These are phyloP conservation scores for Aureobasidium lini DNA, from an alignment of 2,329 filamentous ascomycete species.

Conservation along the genomic window DNA sequence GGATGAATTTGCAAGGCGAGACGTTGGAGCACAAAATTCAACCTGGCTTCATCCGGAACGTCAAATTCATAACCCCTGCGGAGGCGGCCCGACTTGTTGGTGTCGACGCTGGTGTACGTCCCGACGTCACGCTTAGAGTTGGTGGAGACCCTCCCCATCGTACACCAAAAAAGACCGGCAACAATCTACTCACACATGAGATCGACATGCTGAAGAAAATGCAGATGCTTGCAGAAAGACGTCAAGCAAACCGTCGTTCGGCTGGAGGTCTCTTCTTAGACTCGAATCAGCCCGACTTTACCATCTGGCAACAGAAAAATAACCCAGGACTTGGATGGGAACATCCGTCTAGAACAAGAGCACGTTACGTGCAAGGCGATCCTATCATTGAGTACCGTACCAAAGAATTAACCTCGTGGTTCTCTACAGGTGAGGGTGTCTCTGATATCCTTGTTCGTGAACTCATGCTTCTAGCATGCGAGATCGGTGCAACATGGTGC, in stretches of 20 bases:
- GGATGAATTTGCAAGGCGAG: slow-evolving; percentile 44
- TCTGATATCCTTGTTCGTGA: slow-evolving; percentile 33
- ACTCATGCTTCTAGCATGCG: slow-evolving; percentile 50
- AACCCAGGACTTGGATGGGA: slow-evolving; percentile 32
- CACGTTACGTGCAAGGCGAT: slow-evolving; percentile 35
- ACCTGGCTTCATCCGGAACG: slow-evolving; percentile 48
- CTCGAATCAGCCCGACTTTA: slow-evolving; percentile 23
- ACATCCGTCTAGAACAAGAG: slow-evolving; percentile 31
- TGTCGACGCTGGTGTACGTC: slow-evolving; percentile 12
- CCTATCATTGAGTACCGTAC: slow-evolving; percentile 35
- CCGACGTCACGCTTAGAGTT: slow-evolving; percentile 24
- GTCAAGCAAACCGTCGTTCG: slow-evolving; percentile 27
- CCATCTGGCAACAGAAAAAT: slow-evolving; percentile 29
- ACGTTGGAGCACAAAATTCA: slow-evolving; percentile 48
- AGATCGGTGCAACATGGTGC: slow-evolving; percentile 46
- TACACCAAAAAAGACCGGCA: slow-evolving; percentile 17
- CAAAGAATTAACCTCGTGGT: slow-evolving; percentile 28
- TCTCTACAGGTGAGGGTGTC: slow-evolving; percentile 17
- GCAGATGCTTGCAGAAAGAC: slow-evolving; percentile 27
- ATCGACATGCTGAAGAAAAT: slow-evolving; percentile 18
- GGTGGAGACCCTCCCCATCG: slow-evolving; percentile 26
- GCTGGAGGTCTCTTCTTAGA: slow-evolving; percentile 34
- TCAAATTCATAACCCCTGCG: slow-evolving; percentile 45
- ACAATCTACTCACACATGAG: slow-evolving; percentile 17
- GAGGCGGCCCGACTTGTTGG: slow-evolving; percentile 22